Percentiles rank a stretch among this genome's conserved stretches.
Conservation (phyloP, 371 early-diverging fungal species). For the Mucor lusitanicus region DNA sequence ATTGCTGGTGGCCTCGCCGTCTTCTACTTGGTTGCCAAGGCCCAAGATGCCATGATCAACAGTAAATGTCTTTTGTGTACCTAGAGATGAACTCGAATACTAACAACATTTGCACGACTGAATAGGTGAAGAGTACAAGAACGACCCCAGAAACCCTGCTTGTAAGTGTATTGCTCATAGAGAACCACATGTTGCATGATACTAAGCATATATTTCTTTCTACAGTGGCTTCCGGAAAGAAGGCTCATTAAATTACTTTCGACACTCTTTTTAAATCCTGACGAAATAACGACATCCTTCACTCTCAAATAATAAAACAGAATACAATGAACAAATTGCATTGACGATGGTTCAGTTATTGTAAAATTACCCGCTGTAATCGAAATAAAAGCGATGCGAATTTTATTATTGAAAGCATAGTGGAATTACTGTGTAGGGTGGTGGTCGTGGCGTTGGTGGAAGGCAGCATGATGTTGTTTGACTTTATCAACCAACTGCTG, state of each 20-base stretch:
- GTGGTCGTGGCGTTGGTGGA: background rate
- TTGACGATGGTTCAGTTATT: constrained; percentile 1
- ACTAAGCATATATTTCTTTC: background rate
- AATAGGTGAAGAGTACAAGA: constrained; percentile 52
- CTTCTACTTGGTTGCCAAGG: constrained; percentile 52
- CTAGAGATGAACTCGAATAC: background rate
- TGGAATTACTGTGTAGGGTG: background rate
- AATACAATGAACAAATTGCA: constrained; percentile 2
- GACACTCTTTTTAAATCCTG: background rate
- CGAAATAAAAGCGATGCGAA: background rate
- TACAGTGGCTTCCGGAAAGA: constrained; percentile 56
- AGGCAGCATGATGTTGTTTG: background rate
- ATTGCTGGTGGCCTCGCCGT: constrained; percentile 46
- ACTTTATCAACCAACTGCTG: constrained; percentile 6
- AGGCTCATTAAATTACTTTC: constrained; percentile 45
- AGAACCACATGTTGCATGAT: background rate
- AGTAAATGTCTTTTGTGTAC: constrained; percentile 23
- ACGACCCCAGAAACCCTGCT: constrained; percentile 64
- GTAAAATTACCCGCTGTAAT: background rate
- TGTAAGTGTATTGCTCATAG: constrained; percentile 35
- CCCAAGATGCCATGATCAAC: constrained; percentile 55
- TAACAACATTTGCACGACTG: background rate
- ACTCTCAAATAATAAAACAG: background rate
- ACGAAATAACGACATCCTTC: constrained; percentile 6
- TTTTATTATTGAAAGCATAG: background rate